Evolutionary conservation across 257 asterid genomes (phyloP), one percentile per base, ranked within the genome.

Genomic region (Coffea canephora): DNA sequence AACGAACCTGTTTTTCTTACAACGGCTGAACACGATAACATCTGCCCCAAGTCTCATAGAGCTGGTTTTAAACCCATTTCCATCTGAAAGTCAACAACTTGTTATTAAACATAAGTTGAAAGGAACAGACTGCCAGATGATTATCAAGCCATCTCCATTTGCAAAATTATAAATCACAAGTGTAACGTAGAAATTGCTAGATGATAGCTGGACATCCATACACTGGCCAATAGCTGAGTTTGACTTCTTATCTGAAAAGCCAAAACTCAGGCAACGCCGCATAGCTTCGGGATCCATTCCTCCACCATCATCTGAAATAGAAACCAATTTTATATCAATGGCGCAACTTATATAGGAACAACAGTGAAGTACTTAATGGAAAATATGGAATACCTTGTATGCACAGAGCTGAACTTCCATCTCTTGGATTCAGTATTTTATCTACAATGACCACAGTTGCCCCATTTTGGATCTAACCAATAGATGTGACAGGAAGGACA

Each of bases 11-110:
- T 82, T 69, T 80, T 79, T 83, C 52, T 36, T 81, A 87, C 82
- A 57, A 75, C 98, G 95, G 81, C 96, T 95, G 88, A 95, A 91
- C 84, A 95, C 97, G 83, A 95, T 82, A 61, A 88, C 98, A 65
- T 93, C 99, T 14, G 98, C 93, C 52, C 99, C 99, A 59, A 95
- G 99, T 85, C 99, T 90, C 99, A 95, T 95, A 48, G 98, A 86
- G 85, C 99, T 95, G 76, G 99, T 95, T 87, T 95, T 95, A 79
- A 95, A 95, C 71, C 99, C 99, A 85, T 95, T 95, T 80, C 99
- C 99, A 87, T 95, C 99, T 95, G 90, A 83, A 91, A 87, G 75
- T 78, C 74, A 45, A 80, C 45, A 70, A 80, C 83, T 84, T 81
- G 85, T 16, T 68, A 43, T 15, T 27, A 68, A 77, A 66, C 50